Evolutionary conservation across 2,329 filamentous ascomycete species (phyloP).

Genomic region (Clonostachys rosea): DNA sequence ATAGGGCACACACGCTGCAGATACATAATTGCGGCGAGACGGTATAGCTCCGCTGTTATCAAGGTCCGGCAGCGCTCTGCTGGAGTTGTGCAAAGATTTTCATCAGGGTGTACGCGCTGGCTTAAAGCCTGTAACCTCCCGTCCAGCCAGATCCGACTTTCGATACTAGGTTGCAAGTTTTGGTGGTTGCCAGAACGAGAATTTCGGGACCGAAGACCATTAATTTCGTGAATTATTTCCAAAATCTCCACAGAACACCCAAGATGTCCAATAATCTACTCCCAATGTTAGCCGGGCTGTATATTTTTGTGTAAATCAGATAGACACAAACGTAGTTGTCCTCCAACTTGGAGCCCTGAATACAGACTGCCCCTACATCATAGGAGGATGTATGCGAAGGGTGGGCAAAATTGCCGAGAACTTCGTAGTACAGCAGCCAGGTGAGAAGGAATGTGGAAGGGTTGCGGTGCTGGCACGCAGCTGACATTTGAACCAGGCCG

Average conservation of each 20-base stretch:
- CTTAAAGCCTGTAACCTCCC: slow-evolving; percentile 3
- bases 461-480: no score
- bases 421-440: slow-evolving; percentile 43
- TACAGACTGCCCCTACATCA: no score
- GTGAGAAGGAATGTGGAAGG: slow-evolving; percentile 31
- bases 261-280: slow-evolving; percentile 40
- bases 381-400: slow-evolving; percentile 7
- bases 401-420: slow-evolving; percentile 35
- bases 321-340: no score
- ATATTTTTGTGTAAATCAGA: no score
- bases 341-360: no score
- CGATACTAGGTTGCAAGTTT: slow-evolving; percentile 1
- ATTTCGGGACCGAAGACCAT: slow-evolving; percentile 8
- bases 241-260: slow-evolving; percentile 42
- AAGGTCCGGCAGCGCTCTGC: slow-evolving; percentile 20
- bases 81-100: slow-evolving; percentile 12
- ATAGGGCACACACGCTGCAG: slow-evolving; percentile 23
- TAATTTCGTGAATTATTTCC: slow-evolving; percentile 34
- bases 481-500: no score
- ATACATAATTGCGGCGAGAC: slow-evolving; percentile 40
- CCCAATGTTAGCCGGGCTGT: no score
- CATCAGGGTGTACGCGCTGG: slow-evolving; percentile 5
- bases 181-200: slow-evolving; percentile 3
- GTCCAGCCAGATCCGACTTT: slow-evolving; percentile 7
- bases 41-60: slow-evolving; percentile 45